Percentiles rank a stretch among this genome's conserved stretches.
phyloP scores from a whole-genome alignment of 2,329 filamentous ascomycete species.

The Epichloe glyceriae region DNA sequence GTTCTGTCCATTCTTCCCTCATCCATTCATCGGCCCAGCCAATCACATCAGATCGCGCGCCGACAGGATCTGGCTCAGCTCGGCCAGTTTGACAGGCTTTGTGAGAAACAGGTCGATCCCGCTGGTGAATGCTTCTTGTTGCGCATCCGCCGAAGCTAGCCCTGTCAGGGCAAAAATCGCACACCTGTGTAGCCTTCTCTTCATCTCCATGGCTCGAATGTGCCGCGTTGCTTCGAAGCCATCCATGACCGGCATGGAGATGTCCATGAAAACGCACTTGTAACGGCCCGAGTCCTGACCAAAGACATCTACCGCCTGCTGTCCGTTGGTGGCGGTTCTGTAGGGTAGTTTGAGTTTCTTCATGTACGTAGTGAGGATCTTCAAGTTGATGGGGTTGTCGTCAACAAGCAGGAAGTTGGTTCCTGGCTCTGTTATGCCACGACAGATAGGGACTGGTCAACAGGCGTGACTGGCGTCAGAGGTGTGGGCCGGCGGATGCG shows the following conservation, averaged over 20 bases:
- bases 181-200: neutral
- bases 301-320: slow-evolving; percentile 16
- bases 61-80: slow-evolving; percentile 13
- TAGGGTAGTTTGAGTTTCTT: slow-evolving; percentile 14
- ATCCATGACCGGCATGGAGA: slow-evolving; percentile 42
- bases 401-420: slow-evolving; percentile 18
- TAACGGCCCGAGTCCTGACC: slow-evolving; percentile 7
- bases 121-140: slow-evolving; percentile 36
- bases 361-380: slow-evolving; percentile 17
- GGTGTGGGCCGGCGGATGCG: slow-evolving; percentile 1
- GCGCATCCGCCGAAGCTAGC: slow-evolving; percentile 30
- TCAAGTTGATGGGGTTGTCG: slow-evolving; percentile 24
- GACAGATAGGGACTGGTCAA: neutral
- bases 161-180: slow-evolving; percentile 39
- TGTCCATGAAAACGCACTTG: slow-evolving; percentile 26
- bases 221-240: slow-evolving; percentile 32
- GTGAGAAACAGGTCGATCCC: slow-evolving; percentile 40
- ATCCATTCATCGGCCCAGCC: neutral
- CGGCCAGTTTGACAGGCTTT: slow-evolving; percentile 33
- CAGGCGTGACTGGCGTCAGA: neutral
- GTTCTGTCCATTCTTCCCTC: neutral
- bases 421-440: neutral
- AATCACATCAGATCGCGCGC: neutral
- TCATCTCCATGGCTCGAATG: slow-evolving; percentile 22
- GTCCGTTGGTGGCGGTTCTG: slow-evolving; percentile 14